Evolutionary conservation across 192 early-diverging fungal species (phyloP).

Genomic region (Backusella macrospora): DNA sequence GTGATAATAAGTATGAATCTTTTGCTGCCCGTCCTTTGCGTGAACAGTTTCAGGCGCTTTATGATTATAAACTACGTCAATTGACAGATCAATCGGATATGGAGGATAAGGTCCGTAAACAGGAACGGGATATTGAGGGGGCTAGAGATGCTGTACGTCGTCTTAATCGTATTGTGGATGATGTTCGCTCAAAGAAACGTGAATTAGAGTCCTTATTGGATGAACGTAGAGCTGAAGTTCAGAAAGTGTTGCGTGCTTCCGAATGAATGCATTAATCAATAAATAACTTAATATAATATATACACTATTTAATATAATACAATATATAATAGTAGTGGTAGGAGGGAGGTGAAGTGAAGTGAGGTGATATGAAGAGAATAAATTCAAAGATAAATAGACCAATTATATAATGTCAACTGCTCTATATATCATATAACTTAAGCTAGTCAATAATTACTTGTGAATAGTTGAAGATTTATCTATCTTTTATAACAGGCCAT

Average conservation of each 20-base stretch:
- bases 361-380: too few relatives aligned
- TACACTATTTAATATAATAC: too few relatives aligned
- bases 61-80: slow-evolving; percentile 57
- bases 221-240: slow-evolving; percentile 50
- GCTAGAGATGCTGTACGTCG: slow-evolving; percentile 50
- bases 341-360: too few relatives aligned
- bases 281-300: not conserved
- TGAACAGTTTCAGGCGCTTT: slow-evolving; percentile 52
- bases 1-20: slow-evolving; percentile 19
- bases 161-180: slow-evolving; percentile 49
- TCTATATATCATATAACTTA: too few relatives aligned
- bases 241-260: slow-evolving; percentile 36
- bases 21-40: slow-evolving; percentile 36
- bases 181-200: slow-evolving; percentile 50
- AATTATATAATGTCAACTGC: too few relatives aligned
- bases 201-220: slow-evolving; percentile 51
- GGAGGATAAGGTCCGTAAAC: slow-evolving; percentile 45
- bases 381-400: too few relatives aligned
- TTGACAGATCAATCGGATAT: slow-evolving; percentile 49
- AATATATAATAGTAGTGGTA: too few relatives aligned
- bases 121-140: slow-evolving; percentile 56
- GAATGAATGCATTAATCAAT: slow-evolving; percentile 11
- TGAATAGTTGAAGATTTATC: too few relatives aligned
- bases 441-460: too few relatives aligned
- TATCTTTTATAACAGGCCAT: too few relatives aligned